These are phyloP conservation scores for Silene uniflora DNA, from an alignment of 148 eudicot species.

Conservation along the genomic window DNA sequence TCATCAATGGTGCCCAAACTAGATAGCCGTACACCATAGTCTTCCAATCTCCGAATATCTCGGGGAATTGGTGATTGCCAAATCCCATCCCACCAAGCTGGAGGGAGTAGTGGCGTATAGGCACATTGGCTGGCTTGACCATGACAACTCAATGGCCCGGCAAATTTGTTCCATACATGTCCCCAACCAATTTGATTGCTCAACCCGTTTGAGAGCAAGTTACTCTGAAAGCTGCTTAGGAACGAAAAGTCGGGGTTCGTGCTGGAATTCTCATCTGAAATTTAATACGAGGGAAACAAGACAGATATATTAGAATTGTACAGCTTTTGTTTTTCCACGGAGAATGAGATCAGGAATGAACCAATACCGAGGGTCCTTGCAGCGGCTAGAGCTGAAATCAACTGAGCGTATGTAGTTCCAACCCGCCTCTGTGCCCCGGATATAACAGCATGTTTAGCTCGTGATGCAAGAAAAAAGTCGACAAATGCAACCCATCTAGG, in stretches of 20 bases:
- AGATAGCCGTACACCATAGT: constrained; percentile 57
- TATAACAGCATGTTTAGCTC: constrained; percentile 78
- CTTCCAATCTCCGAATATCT: constrained; percentile 59
- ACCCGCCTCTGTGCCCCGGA: constrained; percentile 91
- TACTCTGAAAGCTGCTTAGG: constrained; percentile 80
- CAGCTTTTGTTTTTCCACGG: no score
- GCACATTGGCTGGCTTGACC: constrained; percentile 76
- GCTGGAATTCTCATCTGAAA: constrained; percentile 47
- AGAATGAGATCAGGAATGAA: background rate
- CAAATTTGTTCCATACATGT: constrained; percentile 90
- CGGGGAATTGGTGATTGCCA: constrained; percentile 89
- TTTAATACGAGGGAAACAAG: background rate
- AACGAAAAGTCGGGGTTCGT: constrained; percentile 44
- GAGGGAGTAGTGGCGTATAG: constrained; percentile 79
- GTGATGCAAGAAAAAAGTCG: constrained; percentile 88
- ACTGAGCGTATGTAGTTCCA: constrained; percentile 90
- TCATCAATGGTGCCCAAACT: constrained; percentile 71
- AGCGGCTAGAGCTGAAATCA: constrained; percentile 80
- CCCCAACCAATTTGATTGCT: constrained; percentile 90
- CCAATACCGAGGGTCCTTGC: constrained; percentile 54
- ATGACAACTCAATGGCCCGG: constrained; percentile 77
- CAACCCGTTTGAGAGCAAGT: constrained; percentile 56
- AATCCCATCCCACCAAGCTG: constrained; percentile 93
- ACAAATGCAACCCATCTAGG: constrained; percentile 99
- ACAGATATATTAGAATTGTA: background rate